Evolutionary conservation across 208 protist species (phyloP).

Genomic region (Acanthamoeba royreba): DNA sequence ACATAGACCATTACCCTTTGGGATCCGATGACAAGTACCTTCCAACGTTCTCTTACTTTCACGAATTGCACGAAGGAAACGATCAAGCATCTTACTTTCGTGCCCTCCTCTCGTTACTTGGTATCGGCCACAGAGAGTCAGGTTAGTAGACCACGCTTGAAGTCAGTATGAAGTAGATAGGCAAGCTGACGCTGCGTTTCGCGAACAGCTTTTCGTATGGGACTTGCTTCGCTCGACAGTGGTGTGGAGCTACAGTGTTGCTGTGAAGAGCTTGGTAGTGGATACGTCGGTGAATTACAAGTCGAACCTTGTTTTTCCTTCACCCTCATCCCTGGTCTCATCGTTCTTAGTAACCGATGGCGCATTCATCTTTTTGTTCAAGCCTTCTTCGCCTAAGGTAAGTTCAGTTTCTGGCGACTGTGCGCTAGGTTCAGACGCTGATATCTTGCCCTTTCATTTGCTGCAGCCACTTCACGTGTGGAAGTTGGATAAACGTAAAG

Average conservation of each 20-base stretch:
- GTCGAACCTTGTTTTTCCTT: background rate
- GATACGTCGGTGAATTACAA: slow-evolving; percentile 11
- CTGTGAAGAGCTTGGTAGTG: background rate
- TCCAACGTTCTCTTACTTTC: background rate
- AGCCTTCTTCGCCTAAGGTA: background rate
- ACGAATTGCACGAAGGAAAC: background rate
- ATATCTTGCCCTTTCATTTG: background rate
- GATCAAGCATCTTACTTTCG: background rate
- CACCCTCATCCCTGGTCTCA: background rate
- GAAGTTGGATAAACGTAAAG: background rate
- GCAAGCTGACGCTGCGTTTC: background rate
- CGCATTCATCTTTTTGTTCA: background rate
- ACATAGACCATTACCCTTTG: slow-evolving; percentile 47
- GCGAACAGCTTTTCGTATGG: background rate
- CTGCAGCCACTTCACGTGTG: background rate
- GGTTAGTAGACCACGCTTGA: background rate
- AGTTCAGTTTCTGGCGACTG: background rate
- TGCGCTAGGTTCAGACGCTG: background rate
- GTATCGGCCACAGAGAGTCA: background rate
- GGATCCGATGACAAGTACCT: slow-evolving; percentile 26
- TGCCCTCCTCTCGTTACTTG: background rate
- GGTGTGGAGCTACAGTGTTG: background rate
- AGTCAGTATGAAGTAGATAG: background rate
- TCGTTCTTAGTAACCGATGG: background rate
- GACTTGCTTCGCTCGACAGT: background rate